Percentiles rank a stretch among this genome's conserved stretches.
phyloP scores from a whole-genome alignment of 208 protist genomes.

The Spongospora subterranea region DNA sequence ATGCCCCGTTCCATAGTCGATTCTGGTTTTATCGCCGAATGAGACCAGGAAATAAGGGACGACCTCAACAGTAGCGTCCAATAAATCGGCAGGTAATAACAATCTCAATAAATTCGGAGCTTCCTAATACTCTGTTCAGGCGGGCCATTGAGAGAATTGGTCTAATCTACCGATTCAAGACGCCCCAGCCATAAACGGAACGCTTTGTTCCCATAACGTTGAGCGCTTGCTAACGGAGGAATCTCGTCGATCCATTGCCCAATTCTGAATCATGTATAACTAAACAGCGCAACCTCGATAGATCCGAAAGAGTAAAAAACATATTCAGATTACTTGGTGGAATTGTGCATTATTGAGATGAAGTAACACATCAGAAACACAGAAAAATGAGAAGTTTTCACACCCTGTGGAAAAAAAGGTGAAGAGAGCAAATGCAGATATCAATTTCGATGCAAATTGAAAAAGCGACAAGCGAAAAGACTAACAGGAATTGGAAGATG shows the following conservation, averaged over 20 bases:
- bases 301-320: no score
- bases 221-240: conserved; percentile 58
- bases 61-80: conserved; percentile 77
- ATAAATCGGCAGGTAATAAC: not conserved
- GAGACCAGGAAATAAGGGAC: conserved; percentile 84
- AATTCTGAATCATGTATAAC: no score
- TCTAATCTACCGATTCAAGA: not conserved
- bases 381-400: no score
- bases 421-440: no score
- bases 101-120: not conserved
- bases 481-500: no score
- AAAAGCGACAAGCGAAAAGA: no score
- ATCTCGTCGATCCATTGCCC: conserved; percentile 59
- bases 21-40: conserved; percentile 92
- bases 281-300: no score
- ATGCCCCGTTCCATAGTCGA: conserved; percentile 98
- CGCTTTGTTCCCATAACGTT: conserved; percentile 70
- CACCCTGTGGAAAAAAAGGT: no score
- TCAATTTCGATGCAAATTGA: no score
- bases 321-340: no score
- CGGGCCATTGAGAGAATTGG: not conserved
- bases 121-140: not conserved
- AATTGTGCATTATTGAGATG: no score
- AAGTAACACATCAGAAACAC: no score
- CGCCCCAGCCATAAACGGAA: conserved; percentile 62